Percentiles rank a stretch among this genome's conserved stretches.
Evolutionary conservation across 177 flowering plant genomes (phyloP).

Genomic region (Telopea speciosissima): DNA sequence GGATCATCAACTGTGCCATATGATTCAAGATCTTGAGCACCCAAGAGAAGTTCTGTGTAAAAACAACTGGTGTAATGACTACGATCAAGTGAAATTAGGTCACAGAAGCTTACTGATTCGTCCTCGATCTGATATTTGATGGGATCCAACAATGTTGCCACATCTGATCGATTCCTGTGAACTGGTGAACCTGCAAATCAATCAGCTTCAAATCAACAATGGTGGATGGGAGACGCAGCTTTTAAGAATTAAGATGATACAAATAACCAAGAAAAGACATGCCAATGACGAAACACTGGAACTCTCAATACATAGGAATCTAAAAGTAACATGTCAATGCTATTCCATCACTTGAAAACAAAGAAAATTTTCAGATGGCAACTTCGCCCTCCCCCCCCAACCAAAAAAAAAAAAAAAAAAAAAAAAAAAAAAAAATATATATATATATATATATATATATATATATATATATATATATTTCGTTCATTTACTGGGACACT

Average conservation of each 20-base stretch:
- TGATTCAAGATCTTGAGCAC: conserved; percentile 2
- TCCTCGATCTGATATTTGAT: conserved; percentile 45
- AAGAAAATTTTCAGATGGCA: not conserved
- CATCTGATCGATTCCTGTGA: conserved; percentile 53
- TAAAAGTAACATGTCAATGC: not conserved
- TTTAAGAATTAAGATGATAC: not conserved
- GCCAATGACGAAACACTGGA: not conserved
- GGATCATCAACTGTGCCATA: conserved; percentile 1
- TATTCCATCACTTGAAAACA: not conserved
- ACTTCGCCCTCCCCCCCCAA: not conserved
- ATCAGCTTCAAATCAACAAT: conserved; percentile 15
- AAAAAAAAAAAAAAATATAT: too few relatives aligned
- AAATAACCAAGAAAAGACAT: not conserved
- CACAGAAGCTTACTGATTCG: conserved; percentile 37
- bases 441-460: too few relatives aligned
- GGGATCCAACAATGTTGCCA: conserved; percentile 26
- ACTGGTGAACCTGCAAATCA: conserved; percentile 39
- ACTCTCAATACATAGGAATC: not conserved
- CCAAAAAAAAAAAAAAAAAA: too few relatives aligned
- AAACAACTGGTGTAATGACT: not conserved
- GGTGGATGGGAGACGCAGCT: not conserved
- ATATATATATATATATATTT: too few relatives aligned
- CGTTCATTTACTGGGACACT: too few relatives aligned
- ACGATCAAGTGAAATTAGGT: not conserved
- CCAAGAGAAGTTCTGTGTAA: not conserved